Base-by-base conservation (phyloP, 2,329 filamentous ascomycete species). In the Calonectria crousiana region DNA sequence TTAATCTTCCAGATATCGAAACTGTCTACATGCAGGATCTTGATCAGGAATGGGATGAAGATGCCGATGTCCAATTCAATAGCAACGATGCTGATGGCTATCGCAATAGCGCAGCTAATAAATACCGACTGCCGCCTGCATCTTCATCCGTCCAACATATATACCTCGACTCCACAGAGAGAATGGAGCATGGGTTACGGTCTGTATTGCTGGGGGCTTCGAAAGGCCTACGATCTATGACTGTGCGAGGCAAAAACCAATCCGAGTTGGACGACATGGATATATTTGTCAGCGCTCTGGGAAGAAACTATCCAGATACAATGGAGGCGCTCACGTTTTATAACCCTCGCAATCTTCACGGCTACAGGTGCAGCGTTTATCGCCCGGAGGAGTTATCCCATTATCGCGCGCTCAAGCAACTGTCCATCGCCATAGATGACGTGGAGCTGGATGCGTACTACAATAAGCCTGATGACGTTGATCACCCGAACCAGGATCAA, bases 241-340 rank as follows among this genome's bases (percentile, higher is more conserved):
- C 56, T 2, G 20, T 78, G 13, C 67, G 77, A 18, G 65, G 69
- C 10, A 30, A 18, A 3, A 2, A 1, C 6, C 1, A 1, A 13
- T 3, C 1, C 1, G 6, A 41, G n/a, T 2, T 76, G 0, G 1
- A 69, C 6, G 26, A 62, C 6, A n/a, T 72, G 9, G 75, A 73
- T 11, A 2, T 20, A 6, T 23, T 67, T 20, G 41, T 38, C 6
- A 1, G 6, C 4, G 5, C 1, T 0, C 20, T 78, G 0, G 32
- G 26, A 11, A 3, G 0, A 0, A 5, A n/a, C 0, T 38, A 26
- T 18, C 47, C 56, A 4, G 11, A 49, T 5, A 74, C 69, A 2
- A 32, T 77, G 6, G 30, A 74, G 10, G 66, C 44, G 6, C 30
- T 77, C 5, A 58, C 69, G 6, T 18, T 77, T 6, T 78, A 78